Evolutionary conservation across 495 filamentous ascomycete species (phyloP), one percentile per base, ranked within the genome.

Genomic region (Aspergillus nanangensis): DNA sequence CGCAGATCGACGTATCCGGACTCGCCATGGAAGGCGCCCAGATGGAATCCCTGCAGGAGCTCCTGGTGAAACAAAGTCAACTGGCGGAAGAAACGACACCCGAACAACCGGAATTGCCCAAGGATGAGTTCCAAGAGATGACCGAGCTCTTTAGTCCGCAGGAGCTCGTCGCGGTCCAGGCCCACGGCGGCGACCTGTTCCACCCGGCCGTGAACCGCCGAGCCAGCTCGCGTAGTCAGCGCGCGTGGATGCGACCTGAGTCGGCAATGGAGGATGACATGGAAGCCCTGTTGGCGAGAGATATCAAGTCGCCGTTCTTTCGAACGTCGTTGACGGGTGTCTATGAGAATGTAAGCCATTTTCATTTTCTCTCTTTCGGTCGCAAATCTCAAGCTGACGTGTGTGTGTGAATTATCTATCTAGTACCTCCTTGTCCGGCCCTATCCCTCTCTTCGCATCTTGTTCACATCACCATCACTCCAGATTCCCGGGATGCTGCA

Each of bases 381-480:
- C 35, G 13, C 21, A 19, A 19, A 8, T 7, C 33, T 17, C 18
- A 7, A 17, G 33, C 18, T 17, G 35, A 5, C 10, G 9, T 15
- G 7, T 18, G n/a, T n/a, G n/a, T n/a, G n/a, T n/a, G n/a, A n/a
- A n/a, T n/a, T n/a, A n/a, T n/a, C n/a, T n/a, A n/a, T n/a, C n/a
- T n/a, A 84, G 78, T 84, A 82, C 53, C 67, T 84, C 33, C 74
- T 84, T 22, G 65, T 85, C 39, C 73, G 79, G 20, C 81, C 80
- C 4, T 72, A 75, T 39, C 81, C 80, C 14, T 83, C 79, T 7
- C 74, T 84, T 4, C 76, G 79, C 22, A 77, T 85, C 36, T 67
- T 83, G 11, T 85, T 85, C 57, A 76, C 78, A 17, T 84, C 80
- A 1, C 80, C 79, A 0, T 76, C 78, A 8, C 68, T 84, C 38